Conservation (phyloP, 176 grass and related monocot genomes). For the Bolboschoenus planiculmis region DNA sequence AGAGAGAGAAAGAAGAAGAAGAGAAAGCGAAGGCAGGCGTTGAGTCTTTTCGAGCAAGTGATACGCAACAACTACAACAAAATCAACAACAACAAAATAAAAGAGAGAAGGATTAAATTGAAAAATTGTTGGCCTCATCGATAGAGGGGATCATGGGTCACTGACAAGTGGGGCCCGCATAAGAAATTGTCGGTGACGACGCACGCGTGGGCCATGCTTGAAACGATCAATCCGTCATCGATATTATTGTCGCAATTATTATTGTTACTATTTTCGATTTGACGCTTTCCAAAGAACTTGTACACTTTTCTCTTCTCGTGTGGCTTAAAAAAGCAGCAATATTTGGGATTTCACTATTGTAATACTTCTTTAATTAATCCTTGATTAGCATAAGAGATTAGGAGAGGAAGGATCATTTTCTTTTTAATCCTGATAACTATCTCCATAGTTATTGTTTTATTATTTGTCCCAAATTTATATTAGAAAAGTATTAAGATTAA, state of each 20-base stretch:
- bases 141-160: not conserved
- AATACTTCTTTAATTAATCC: not conserved
- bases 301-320: not conserved
- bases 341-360: not conserved
- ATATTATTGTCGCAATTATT: not conserved
- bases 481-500: no score
- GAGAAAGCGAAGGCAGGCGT: constrained; percentile 12
- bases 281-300: not conserved
- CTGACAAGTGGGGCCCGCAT: not conserved
- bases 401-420: not conserved
- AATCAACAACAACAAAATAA: not conserved
- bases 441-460: no score
- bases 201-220: not conserved
- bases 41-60: constrained; percentile 1
- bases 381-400: not conserved
- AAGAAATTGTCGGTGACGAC: not conserved
- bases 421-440: no score
- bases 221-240: not conserved
- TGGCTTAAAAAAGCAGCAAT: not conserved
- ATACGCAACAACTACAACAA: not conserved
- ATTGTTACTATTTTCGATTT: not conserved
- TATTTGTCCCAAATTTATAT: no score
- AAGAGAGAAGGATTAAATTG: not conserved
- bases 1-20: not conserved
- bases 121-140: no score